Evolutionary conservation across 2,329 filamentous ascomycete genomes (phyloP).

Genomic region (Diaporthe sp.): DNA sequence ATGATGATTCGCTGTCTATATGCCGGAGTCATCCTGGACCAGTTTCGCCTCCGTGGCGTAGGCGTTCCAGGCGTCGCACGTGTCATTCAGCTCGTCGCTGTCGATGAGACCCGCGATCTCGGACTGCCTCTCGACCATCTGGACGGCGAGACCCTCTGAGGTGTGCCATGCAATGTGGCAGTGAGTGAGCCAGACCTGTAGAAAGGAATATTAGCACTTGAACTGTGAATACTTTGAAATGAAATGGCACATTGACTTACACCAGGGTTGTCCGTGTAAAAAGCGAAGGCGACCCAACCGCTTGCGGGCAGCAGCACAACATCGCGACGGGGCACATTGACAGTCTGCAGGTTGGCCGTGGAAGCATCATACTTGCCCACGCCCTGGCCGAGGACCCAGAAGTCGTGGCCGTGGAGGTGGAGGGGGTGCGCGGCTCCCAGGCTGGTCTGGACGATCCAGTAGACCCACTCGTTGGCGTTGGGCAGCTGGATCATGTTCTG

Average conservation of each 20-base stretch:
- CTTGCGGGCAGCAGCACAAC: conserved; percentile 54
- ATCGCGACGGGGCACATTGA: conserved; percentile 61
- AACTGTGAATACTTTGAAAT: no score
- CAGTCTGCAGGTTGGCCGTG: conserved; percentile 44
- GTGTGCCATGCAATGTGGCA: conserved; percentile 48
- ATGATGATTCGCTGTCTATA: background rate
- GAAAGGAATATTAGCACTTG: no score
- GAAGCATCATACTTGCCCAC: conserved; percentile 43
- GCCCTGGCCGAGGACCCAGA: conserved; percentile 48
- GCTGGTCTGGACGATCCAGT: conserved; percentile 45
- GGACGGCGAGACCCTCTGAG: conserved; percentile 47
- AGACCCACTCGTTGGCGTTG: conserved; percentile 45
- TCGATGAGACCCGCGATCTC: conserved; percentile 37
- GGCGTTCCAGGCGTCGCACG: conserved; percentile 27
- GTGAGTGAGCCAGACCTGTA: conserved; percentile 43
- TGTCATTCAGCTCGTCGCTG: conserved; percentile 15
- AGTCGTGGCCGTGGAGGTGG: conserved; percentile 57
- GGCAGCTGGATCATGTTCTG: conserved; percentile 45
- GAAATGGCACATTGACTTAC: no score
- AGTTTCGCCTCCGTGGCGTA: background rate
- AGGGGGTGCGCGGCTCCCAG: conserved; percentile 50
- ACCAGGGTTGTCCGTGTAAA: conserved; percentile 64
- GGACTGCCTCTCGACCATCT: conserved; percentile 45
- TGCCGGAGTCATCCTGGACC: conserved; percentile 28
- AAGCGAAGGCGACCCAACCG: conserved; percentile 61